phyloP scores from a whole-genome alignment of 2,329 filamentous ascomycete genomes.

The Biscogniauxia sp. region DNA sequence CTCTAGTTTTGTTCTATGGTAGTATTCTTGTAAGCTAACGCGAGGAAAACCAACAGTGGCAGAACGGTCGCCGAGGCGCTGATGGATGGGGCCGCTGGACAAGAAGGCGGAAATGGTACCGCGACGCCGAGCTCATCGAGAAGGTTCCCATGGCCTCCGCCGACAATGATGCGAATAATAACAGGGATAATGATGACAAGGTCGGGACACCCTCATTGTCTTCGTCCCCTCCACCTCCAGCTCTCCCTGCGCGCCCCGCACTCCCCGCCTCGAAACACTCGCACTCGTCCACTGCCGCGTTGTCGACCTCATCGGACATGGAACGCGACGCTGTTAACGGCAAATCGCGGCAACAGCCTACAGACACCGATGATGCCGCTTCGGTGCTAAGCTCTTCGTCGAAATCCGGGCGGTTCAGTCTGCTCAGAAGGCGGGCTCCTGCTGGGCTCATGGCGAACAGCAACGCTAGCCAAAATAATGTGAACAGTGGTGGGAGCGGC shows the following conservation, averaged over 20 bases:
- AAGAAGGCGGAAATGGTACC: conserved; percentile 89
- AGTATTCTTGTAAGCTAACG: not conserved
- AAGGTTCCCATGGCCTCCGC: conserved; percentile 37
- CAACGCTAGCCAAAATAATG: no score
- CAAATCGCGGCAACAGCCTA: conserved; percentile 8
- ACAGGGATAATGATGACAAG: no score
- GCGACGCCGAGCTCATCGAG: conserved; percentile 93
- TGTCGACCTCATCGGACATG: conserved; percentile 12
- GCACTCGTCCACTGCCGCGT: conserved; percentile 18
- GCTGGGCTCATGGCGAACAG: no score
- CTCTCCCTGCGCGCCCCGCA: conserved; percentile 26
- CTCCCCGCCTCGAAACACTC: conserved; percentile 20
- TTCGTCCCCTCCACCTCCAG: conserved; percentile 24
- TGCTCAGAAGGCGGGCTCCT: no score
- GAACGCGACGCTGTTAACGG: not conserved
- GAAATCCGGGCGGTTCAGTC: conserved; percentile 25
- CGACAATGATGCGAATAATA: no score
- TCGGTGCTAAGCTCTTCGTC: conserved; percentile 33
- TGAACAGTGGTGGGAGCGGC: no score
- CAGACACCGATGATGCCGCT: conserved; percentile 27
- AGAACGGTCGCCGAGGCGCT: conserved; percentile 75
- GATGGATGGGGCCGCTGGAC: conserved; percentile 97
- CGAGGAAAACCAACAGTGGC: conserved; percentile 62
- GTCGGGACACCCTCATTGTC: no score
- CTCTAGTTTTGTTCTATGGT: conserved; percentile 1